Evolutionary conservation across 352 stramenopile species (phyloP).

Genomic region (Globisporangium cederbergense): DNA sequence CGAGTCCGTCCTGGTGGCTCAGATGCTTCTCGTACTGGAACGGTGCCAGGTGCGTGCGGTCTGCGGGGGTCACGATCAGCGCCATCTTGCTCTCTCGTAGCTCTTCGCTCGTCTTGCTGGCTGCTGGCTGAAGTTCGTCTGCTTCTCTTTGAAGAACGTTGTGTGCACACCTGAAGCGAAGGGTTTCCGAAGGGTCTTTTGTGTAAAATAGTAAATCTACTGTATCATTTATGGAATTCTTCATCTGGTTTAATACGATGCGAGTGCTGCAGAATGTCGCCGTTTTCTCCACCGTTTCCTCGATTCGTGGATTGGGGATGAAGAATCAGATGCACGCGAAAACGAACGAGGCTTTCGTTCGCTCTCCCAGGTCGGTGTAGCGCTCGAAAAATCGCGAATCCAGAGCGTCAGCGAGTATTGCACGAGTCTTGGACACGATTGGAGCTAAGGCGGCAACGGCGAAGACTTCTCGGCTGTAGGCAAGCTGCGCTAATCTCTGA

Average conservation of each 20-base stretch:
- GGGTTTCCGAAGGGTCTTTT: too few relatives aligned
- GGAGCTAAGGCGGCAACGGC: neutral
- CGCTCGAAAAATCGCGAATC: too few relatives aligned
- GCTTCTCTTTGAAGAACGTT: neutral
- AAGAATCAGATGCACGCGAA: too few relatives aligned
- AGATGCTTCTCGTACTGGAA: slow-evolving; percentile 83
- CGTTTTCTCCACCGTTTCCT: too few relatives aligned
- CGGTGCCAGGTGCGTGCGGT: slow-evolving; percentile 44
- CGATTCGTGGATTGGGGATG: too few relatives aligned
- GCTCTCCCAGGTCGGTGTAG: too few relatives aligned
- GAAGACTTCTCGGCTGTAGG: neutral
- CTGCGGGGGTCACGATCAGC: slow-evolving; percentile 24
- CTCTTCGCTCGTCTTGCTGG: neutral
- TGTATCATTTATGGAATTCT: too few relatives aligned
- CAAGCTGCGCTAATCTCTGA: neutral
- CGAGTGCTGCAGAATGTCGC: too few relatives aligned
- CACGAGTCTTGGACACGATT: neutral
- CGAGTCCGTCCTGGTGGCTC: slow-evolving; percentile 66
- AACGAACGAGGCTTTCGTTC: too few relatives aligned
- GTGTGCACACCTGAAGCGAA: neutral
- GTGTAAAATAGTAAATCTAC: too few relatives aligned
- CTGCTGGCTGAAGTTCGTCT: neutral
- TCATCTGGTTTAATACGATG: too few relatives aligned
- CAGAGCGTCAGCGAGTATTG: too few relatives aligned
- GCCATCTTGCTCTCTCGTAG: slow-evolving; percentile 17